Evolutionary conservation across 2,329 filamentous ascomycete species (phyloP).

Genomic region (Eutypella sp.): DNA sequence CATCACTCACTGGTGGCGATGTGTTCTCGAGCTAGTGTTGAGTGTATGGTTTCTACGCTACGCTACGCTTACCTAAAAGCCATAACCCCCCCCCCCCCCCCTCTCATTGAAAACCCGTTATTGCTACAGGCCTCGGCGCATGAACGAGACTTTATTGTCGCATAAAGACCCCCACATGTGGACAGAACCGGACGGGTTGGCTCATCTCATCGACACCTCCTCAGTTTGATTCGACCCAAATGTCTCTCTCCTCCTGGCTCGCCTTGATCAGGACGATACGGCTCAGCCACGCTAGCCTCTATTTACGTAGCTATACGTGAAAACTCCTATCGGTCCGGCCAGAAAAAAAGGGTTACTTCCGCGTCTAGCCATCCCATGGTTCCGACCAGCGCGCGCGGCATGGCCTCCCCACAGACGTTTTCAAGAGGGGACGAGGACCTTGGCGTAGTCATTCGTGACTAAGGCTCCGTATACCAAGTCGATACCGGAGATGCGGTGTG

Average conservation of each 20-base stretch:
- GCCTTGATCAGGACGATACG: too few species aligned
- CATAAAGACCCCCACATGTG: not conserved
- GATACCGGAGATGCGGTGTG: not conserved
- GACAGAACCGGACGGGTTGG: not conserved
- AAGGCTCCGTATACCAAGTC: not conserved
- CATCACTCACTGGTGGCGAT: not conserved
- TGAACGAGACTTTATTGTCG: not conserved
- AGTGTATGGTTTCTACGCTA: too few species aligned
- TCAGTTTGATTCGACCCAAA: not conserved
- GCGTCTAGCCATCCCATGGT: not conserved
- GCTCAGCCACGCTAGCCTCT: not conserved
- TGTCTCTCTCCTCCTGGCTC: too few species aligned
- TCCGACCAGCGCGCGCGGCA: not conserved
- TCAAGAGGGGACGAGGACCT: not conserved
- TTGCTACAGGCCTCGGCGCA: not conserved
- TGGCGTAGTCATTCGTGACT: not conserved
- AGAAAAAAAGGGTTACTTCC: not conserved
- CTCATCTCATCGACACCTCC: not conserved
- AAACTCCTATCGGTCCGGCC: not conserved
- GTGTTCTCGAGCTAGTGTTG: not conserved
- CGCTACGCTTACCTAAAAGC: too few species aligned
- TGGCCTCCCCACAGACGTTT: not conserved
- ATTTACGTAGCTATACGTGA: too few species aligned
- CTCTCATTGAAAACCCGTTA: too few species aligned
- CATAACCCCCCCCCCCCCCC: not conserved